Evolutionary conservation across 2,329 filamentous ascomycete species (phyloP).

Genomic region (Talaromyces sp.): DNA sequence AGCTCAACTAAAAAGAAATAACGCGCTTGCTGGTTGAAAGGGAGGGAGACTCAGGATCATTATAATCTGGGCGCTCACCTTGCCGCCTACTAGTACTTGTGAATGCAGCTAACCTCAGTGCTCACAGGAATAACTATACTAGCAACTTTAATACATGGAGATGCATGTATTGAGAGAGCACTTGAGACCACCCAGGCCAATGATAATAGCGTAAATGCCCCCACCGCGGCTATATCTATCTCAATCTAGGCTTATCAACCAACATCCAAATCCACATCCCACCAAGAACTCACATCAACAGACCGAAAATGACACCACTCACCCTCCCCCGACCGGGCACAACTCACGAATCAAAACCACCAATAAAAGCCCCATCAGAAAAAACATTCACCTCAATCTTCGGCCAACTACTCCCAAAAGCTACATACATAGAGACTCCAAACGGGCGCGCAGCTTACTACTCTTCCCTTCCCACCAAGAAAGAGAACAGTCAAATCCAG

Average conservation of each 20-base stretch:
- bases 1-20: too few relatives aligned
- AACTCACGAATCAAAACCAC: background rate
- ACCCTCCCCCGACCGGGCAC: constrained; percentile 26
- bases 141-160: too few relatives aligned
- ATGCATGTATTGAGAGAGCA: too few relatives aligned
- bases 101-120: too few relatives aligned
- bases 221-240: background rate
- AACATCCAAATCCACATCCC: background rate
- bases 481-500: background rate
- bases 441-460: constrained; percentile 26
- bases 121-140: too few relatives aligned
- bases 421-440: constrained; percentile 24
- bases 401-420: constrained; percentile 23
- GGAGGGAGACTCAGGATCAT: too few relatives aligned
- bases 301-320: constrained; percentile 14
- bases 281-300: background rate
- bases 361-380: constrained; percentile 28
- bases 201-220: too few relatives aligned
- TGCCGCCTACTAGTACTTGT: too few relatives aligned
- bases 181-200: too few relatives aligned
- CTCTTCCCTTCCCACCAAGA: constrained; percentile 2
- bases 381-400: constrained; percentile 24
- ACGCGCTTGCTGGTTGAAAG: too few relatives aligned
- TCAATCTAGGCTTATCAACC: too few relatives aligned
- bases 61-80: too few relatives aligned